These are phyloP conservation scores for Pogostemon cablin DNA, from an alignment of 257 asterid genomes.

Conservation along the genomic window DNA sequence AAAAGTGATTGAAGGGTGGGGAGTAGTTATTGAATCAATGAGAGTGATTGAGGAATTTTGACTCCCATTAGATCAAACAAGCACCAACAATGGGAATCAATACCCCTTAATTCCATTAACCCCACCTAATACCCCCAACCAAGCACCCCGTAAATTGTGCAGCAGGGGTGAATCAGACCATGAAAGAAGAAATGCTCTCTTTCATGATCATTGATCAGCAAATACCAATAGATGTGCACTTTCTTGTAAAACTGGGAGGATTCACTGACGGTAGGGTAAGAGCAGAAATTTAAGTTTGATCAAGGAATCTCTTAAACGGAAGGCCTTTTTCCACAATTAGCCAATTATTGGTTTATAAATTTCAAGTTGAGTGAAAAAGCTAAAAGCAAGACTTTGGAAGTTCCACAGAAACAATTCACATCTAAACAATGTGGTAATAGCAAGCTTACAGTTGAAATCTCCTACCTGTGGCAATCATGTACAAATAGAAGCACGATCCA, in stretches of 20 bases:
- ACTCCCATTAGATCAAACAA: too few species aligned
- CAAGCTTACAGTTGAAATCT: constrained; percentile 16
- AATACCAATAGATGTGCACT: neutral
- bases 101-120: too few species aligned
- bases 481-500: constrained; percentile 70
- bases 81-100: too few species aligned
- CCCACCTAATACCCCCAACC: too few species aligned
- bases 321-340: neutral
- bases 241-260: neutral
- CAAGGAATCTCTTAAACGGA: neutral
- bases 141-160: too few species aligned
- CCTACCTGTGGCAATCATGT: constrained; percentile 71
- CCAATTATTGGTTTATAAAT: neutral
- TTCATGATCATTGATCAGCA: neutral
- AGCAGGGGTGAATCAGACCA: neutral
- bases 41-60: too few species aligned
- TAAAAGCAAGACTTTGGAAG: constrained; percentile 1
- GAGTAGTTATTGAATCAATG: too few species aligned
- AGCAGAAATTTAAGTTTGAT: constrained; percentile 6
- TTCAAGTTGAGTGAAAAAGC: neutral
- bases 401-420: neutral
- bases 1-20: too few species aligned
- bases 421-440: neutral
- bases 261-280: neutral
- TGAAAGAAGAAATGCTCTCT: neutral